Conservation (phyloP, 306 rosid genomes). For the Senna tora region DNA sequence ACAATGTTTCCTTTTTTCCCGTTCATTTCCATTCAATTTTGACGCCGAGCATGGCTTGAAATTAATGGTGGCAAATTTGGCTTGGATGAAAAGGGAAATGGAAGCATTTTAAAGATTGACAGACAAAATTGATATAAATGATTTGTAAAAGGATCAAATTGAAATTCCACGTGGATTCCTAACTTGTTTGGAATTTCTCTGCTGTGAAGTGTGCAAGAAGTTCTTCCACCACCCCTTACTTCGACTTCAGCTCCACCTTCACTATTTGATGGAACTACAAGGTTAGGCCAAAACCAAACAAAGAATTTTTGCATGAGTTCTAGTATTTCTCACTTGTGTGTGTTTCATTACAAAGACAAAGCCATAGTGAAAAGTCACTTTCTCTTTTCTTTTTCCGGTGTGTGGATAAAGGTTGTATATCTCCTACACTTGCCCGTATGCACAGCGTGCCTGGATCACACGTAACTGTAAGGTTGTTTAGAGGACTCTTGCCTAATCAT, state of each 20-base stretch:
- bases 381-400: background rate
- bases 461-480: conserved; percentile 75
- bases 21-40: too few species aligned
- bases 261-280: conserved; percentile 80
- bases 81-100: too few species aligned
- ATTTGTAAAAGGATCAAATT: background rate
- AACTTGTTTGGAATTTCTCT: conserved; percentile 14
- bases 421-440: conserved; percentile 81
- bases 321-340: background rate
- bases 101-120: too few species aligned
- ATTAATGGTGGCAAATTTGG: too few species aligned
- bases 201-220: conserved; percentile 49
- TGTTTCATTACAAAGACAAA: conserved; percentile 9
- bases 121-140: too few species aligned
- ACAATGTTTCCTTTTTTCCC: background rate
- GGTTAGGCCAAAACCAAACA: conserved; percentile 44
- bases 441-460: conserved; percentile 87
- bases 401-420: conserved; percentile 71
- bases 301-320: too few species aligned
- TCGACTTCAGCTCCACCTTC: conserved; percentile 77
- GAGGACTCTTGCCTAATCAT: conserved; percentile 3
- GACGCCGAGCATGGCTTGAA: too few species aligned
- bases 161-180: background rate
- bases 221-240: conserved; percentile 62
- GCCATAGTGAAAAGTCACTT: conserved; percentile 1